Base-by-base conservation (phyloP, 768 basidiomycete species). In the Pleurotus pulmonarius region DNA sequence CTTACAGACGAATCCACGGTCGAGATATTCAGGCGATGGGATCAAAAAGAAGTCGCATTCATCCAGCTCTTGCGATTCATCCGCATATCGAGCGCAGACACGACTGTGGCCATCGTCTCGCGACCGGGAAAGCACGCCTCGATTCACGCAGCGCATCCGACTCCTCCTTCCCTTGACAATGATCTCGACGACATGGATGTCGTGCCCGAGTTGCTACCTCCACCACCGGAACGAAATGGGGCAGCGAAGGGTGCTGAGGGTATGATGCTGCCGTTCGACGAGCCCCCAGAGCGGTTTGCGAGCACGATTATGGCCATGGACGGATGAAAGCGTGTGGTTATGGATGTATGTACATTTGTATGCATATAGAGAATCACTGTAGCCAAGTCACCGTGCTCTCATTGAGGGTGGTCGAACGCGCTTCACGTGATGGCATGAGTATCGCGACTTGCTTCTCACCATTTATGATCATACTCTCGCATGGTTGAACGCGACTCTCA, bases 21-120 rank as follows among this genome's bases (percentile, higher is more conserved):
- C 39, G 78, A 79, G 25, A 73, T 92, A 3, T 90, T 92, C 67
- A 80, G 88, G 40, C 71, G 73, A 57, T 94, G 92, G 92, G 88
- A 92, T 63, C 85, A 88, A 61, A 83, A 81, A 58, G 88, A 91
- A 62, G 71, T 83, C 3, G 81, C 87, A 4, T 94, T 80, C 67
- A 76, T 88, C 40, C 79, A 88, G 51, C 76, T 85, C 13, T 75
- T 94, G 51, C 86, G 88, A 43, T 90, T 87, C 69, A 82, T 92
- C 59, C 84, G 89, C 56, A 85, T 94, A 70, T 86, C 76, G 49
- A 85, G 87, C 65, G 67, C 70, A 15, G 70, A 82, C 46, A 81
- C 83, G 0, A 68, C 74, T 1, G 56, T 70, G 5, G 64, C 72
- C 15, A 67, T 84, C 34, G 72, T 90, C 9, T 83, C 88, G 12